Base-by-base conservation (phyloP, 2,329 filamentous ascomycete genomes). In the Sclerotinia subarctica region DNA sequence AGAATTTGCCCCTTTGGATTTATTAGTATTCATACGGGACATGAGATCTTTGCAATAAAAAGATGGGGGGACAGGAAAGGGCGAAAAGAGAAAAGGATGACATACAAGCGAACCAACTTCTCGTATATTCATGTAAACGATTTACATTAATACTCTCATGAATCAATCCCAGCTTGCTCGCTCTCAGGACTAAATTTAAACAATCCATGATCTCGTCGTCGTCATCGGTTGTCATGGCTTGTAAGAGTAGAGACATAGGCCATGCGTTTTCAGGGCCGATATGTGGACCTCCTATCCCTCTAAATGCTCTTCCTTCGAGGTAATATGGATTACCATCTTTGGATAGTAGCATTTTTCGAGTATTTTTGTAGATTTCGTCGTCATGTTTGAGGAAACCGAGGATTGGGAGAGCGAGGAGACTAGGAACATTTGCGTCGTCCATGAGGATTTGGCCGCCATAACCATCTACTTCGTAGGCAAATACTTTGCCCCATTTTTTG, bases 61-160 rank as follows among this genome's bases (percentile, higher is more conserved):
- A 66, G 3, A 35, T 24, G 21, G 0, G 3, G 8, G 1, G 5
- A 13, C n/a, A 24, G 24, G 52, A 35, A 42, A 13, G 19, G 21
- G 52, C 49, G 19, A n/a, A n/a, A 42, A 44, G 21, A 26, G 38
- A 56, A 52, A 35, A 26, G 58, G 42, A 60, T 62, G 49, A 76
- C 81, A 78, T 78, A 83, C 83, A 98, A 2, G 94, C 93, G 78
- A 98, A 98, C 94, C 94, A 98, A 76, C 90, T 93, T 72, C 87
- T 84, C 1, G 94, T 97, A 78, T 95, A 98, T 49, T 86, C 82
- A 52, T 79, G 80, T 46, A 84, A 80, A 54, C 81, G 80, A 70
- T 94, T 88, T 6, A 98, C 94, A 75, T 97, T 88, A 52, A 99
- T 88, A 74, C 92, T 96, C 81, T 99, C 95, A 75, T 99, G 94